Conservation (phyloP, 1,284 basidiomycete species). For the Ganoderma sinense region DNA sequence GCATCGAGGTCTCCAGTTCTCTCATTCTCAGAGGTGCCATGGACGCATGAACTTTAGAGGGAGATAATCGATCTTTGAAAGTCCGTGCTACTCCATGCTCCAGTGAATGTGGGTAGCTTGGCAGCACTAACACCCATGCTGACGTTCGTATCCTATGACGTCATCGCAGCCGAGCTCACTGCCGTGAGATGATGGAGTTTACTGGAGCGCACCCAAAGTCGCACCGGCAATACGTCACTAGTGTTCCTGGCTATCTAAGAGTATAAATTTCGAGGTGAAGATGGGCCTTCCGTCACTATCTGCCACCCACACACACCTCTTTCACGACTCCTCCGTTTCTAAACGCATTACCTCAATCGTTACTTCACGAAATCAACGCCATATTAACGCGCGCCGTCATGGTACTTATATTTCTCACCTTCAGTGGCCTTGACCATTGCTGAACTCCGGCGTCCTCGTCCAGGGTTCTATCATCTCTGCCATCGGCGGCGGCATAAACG, state of each 20-base stretch:
- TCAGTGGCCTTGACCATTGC: background rate
- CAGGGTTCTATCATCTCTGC: conserved; percentile 67
- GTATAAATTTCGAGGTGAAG: background rate
- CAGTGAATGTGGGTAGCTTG: too few relatives aligned
- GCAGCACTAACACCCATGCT: background rate
- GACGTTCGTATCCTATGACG: background rate
- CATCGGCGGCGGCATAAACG: conserved; percentile 62
- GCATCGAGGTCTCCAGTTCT: too few relatives aligned
- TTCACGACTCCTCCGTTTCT: background rate
- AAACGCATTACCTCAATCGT: background rate
- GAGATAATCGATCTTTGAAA: background rate
- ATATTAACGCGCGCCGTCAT: conserved; percentile 5
- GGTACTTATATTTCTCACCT: conserved; percentile 4
- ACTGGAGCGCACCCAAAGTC: background rate
- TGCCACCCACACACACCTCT: background rate
- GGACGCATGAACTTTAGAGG: too few relatives aligned
- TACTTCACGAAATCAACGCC: conserved; percentile 8
- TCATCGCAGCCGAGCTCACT: background rate
- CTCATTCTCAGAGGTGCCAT: too few relatives aligned
- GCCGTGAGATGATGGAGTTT: background rate
- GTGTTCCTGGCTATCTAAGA: background rate
- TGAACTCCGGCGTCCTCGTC: background rate
- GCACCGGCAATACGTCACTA: background rate
- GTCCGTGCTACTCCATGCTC: background rate
- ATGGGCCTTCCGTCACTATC: background rate